Conservation (phyloP, 164 flowering plant genomes). For the Macadamia tetraphylla region DNA sequence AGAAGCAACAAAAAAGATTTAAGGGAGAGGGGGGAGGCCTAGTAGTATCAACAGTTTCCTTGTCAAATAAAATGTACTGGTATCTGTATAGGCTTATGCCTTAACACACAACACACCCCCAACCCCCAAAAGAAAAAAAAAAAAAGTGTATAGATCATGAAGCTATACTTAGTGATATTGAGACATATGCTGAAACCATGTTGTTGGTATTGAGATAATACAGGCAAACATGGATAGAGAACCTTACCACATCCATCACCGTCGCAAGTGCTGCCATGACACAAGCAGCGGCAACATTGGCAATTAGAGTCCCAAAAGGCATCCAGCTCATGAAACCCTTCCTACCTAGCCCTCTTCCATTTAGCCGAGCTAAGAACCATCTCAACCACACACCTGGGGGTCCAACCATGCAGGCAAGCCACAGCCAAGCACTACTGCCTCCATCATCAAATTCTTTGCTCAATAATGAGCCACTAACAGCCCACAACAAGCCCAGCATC, state of each 20-base stretch:
- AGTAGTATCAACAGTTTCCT: too few species aligned
- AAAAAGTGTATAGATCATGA: too few species aligned
- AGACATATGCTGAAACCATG: too few species aligned
- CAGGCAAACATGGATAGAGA: not conserved
- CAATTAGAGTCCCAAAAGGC: conserved; percentile 82
- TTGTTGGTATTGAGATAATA: too few species aligned
- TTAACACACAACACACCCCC: not conserved
- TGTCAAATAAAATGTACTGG: too few species aligned
- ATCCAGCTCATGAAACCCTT: conserved; percentile 58
- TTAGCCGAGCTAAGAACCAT: conserved; percentile 78
- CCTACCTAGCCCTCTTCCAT: conserved; percentile 76
- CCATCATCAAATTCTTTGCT: conserved; percentile 31
- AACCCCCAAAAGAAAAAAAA: too few species aligned
- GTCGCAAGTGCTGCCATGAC: conserved; percentile 80
- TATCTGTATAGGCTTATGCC: too few species aligned
- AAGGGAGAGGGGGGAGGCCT: too few species aligned
- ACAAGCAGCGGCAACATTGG: conserved; percentile 76
- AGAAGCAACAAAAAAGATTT: not conserved
- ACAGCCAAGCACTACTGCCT: conserved; percentile 46
- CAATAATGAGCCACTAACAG: conserved; percentile 38
- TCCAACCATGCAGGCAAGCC: conserved; percentile 82
- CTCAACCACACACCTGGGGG: conserved; percentile 89
- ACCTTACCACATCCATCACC: conserved; percentile 55
- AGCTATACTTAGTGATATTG: too few species aligned
- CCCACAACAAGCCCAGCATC: conserved; percentile 43